These are phyloP conservation scores for Solanum pimpinellifolium DNA, from an alignment of 257 asterid species.

Conservation along the genomic window DNA sequence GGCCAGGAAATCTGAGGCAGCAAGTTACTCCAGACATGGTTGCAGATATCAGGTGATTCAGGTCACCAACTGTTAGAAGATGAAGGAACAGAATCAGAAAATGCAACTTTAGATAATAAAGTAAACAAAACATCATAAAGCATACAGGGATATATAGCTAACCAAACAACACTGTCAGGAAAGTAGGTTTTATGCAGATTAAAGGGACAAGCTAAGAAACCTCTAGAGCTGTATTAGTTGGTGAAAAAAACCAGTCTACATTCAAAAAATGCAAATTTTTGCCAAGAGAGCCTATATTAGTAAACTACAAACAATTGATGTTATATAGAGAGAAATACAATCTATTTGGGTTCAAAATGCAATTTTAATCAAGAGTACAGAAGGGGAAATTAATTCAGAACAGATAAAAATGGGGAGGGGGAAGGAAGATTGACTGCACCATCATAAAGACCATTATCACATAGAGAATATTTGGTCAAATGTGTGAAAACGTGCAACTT, in stretches of 20 bases:
- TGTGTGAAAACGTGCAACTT: neutral
- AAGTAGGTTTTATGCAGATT: neutral
- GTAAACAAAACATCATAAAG: neutral
- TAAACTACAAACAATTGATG: neutral
- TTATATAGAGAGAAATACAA: neutral
- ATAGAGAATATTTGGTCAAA: too few species aligned
- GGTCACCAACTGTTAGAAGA: constrained; percentile 32
- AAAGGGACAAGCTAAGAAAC: neutral
- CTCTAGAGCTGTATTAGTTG: neutral
- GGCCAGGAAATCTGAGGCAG: constrained; percentile 41
- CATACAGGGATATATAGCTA: neutral
- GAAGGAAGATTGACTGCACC: neutral
- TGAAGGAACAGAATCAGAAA: neutral
- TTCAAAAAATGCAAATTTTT: neutral
- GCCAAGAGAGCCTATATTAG: neutral
- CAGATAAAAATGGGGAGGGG: neutral
- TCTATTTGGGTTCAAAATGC: neutral
- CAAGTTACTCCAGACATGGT: constrained; percentile 49
- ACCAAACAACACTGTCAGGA: neutral
- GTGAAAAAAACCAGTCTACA: neutral
- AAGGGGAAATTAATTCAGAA: neutral
- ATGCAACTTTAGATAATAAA: neutral
- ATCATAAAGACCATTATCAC: neutral
- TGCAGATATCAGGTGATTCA: constrained; percentile 39
- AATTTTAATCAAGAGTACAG: neutral